phyloP scores from a whole-genome alignment of 2,329 filamentous ascomycete species.

The Colletotrichum theobromicola region DNA sequence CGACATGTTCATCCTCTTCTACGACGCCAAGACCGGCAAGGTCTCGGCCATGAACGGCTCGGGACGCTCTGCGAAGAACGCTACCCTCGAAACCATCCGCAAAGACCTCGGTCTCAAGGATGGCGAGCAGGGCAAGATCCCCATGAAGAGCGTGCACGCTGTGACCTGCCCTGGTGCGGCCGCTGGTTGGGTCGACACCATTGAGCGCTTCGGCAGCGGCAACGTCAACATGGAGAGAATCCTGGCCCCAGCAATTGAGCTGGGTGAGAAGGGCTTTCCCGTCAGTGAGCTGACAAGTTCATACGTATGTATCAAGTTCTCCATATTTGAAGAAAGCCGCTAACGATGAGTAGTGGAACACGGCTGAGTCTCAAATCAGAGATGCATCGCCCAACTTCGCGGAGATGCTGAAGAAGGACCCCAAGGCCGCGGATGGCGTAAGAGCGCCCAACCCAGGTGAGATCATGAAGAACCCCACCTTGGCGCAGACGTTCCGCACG shows the following conservation, averaged over 20 bases:
- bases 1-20: slow-evolving; percentile 96
- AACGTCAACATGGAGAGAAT: slow-evolving; percentile 80
- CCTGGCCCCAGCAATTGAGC: slow-evolving; percentile 79
- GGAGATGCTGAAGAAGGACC: slow-evolving; percentile 86
- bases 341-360: slow-evolving; percentile 66
- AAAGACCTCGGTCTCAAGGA: slow-evolving; percentile 70
- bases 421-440: slow-evolving; percentile 69
- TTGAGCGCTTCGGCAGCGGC: slow-evolving; percentile 88
- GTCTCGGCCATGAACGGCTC: slow-evolving; percentile 92
- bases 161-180: slow-evolving; percentile 90
- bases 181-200: slow-evolving; percentile 90
- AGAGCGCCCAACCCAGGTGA: slow-evolving; percentile 82
- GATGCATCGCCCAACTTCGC: slow-evolving; percentile 82
- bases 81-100: slow-evolving; percentile 72
- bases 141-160: slow-evolving; percentile 77
- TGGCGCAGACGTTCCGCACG: slow-evolving; percentile 81
- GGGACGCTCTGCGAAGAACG: slow-evolving; percentile 77
- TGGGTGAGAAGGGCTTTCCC: slow-evolving; percentile 89
- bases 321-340: neutral
- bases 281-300: slow-evolving; percentile 79
- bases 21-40: slow-evolving; percentile 80
- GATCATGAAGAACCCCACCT: slow-evolving; percentile 82
- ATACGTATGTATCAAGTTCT: slow-evolving; percentile 57
- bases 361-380: slow-evolving; percentile 67
- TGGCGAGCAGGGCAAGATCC: slow-evolving; percentile 65